Base-by-base conservation (phyloP, 2,329 filamentous ascomycete species). In the Neocucurbitaria cava region DNA sequence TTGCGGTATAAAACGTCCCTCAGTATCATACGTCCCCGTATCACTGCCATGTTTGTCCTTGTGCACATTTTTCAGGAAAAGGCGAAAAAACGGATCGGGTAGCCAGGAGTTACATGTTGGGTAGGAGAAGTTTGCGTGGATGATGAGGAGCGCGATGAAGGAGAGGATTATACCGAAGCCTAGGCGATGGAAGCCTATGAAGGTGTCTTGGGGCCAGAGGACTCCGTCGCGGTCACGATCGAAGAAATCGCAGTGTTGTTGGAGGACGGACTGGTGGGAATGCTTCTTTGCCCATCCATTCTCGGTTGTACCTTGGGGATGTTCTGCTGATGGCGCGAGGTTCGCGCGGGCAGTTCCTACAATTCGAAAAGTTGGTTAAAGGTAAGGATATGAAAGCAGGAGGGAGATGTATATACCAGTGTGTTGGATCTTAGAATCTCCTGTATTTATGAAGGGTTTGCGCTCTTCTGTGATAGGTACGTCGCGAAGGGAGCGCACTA, bases 131-230 rank as follows among this genome's bases (percentile, higher is more conserved):
- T 76, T 77, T 49, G 64, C 54, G 64, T 84, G 77, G 65, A 85
- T 83, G 58, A 85, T 72, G 50, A 81, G 55, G 6, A 79, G 69
- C 2, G 79, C 75, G 20, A 83, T 21, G 4, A 80, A 20, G 1
- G 76, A 79, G 38, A 84, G 72, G 17, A 79, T 10, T 18, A 78
- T 50, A 18, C 71, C 72, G 68, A 79, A 84, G 21, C 82, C 81
- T 15, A 81, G 74, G 4, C 69, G 68, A 40, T 77, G 72, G 63
- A 81, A 82, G 10, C 81, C 80, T 17, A 54, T 44, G 67, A 77
- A 85, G 2, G 82, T 85, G 64, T 85, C 82, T 1, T 57, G 62
- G 0, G 83, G 82, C 78, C 78, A 84, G 55, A 85, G 80, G n/a
- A 85, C 69, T 30, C 79, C 79, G 62, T 85, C 83, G 24, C 68